Evolutionary conservation across 129 eudicot species (phyloP), one percentile per base, ranked within the genome.

Genomic region (Centaurea solstitialis): DNA sequence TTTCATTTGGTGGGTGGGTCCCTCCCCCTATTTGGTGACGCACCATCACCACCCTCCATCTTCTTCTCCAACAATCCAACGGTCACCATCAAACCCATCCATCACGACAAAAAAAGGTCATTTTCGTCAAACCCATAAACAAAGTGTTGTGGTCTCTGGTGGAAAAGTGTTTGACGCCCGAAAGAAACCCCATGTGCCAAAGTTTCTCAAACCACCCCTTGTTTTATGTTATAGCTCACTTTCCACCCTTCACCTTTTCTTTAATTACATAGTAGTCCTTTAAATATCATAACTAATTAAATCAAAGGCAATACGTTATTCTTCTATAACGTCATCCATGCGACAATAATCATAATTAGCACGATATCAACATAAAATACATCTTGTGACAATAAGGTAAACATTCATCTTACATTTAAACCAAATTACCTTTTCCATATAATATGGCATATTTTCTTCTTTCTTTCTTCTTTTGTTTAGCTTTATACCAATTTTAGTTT

Each of bases 121-220:
- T 71, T 83, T 77, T 83, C 86, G 59, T 43, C 73, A 77, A 77
- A 71, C 50, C 82, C 64, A 83, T 57, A 62, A 5, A 3, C 37
- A 68, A 82, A 23, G 9, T 10, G 72, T 62, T 11, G 73, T 76
- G 68, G 82, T 77, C 64, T 77, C 64, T 37, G 24, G 86, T 70
- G 74, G 86, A 83, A 83, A 83, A 83, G 69, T 6, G 86, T 77
- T 83, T 77, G 82, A 83, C 78, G 78, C 82, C 37, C n/a, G 26
- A 20, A 26, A 6, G 22, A 71, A 6, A 23, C 9, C 75, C 59
- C 86, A 83, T 39, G 72, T 75, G 85, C 72, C 10, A 37, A 50
- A 5, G 74, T 83, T 72, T 37, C 39, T 41, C 72, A 18, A 6
- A 40, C 74, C 82, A n/a, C n/a, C 62, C 68, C 38, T 61, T 70